phyloP scores from a whole-genome alignment of 225 moss, liverwort and hornwort species.

The Bryum argenteum region DNA sequence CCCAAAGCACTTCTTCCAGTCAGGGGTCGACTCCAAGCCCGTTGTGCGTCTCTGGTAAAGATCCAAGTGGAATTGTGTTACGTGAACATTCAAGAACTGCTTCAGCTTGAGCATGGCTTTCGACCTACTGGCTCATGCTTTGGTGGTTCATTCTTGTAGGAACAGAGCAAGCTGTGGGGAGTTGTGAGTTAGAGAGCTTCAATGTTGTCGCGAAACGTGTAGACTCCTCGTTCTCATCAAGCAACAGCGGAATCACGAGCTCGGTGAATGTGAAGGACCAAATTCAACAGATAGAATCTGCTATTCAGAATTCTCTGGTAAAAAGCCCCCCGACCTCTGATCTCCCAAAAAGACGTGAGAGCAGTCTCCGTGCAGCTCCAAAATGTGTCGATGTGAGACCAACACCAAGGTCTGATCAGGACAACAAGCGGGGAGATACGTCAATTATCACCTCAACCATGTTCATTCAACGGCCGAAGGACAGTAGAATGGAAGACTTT shows the following conservation, averaged over 20 bases:
- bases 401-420: constrained; percentile 28
- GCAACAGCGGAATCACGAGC: constrained; percentile 26
- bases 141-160: constrained; percentile 37
- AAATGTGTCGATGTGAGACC: constrained; percentile 27
- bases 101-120: constrained; percentile 11
- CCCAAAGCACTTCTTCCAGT: constrained; percentile 32
- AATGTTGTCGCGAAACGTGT: constrained; percentile 12
- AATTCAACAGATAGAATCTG: constrained; percentile 47
- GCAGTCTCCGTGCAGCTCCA: constrained; percentile 29
- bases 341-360: constrained; percentile 36
- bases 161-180: constrained; percentile 38
- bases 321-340: constrained; percentile 35
- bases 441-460: constrained; percentile 42
- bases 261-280: constrained; percentile 45
- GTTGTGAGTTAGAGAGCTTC: constrained; percentile 33
- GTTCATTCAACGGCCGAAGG: constrained; percentile 33
- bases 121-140: constrained; percentile 12
- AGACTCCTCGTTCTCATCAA: constrained; percentile 31
- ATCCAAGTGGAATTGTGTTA: constrained; percentile 5
- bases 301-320: constrained; percentile 42
- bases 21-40: constrained; percentile 41
- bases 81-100: not conserved
- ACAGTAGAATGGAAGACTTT: constrained; percentile 37
- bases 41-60: constrained; percentile 40
- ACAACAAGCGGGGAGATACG: constrained; percentile 34